Conservation (phyloP, 495 filamentous ascomycete genomes). For the Pyrenula massariospora region DNA sequence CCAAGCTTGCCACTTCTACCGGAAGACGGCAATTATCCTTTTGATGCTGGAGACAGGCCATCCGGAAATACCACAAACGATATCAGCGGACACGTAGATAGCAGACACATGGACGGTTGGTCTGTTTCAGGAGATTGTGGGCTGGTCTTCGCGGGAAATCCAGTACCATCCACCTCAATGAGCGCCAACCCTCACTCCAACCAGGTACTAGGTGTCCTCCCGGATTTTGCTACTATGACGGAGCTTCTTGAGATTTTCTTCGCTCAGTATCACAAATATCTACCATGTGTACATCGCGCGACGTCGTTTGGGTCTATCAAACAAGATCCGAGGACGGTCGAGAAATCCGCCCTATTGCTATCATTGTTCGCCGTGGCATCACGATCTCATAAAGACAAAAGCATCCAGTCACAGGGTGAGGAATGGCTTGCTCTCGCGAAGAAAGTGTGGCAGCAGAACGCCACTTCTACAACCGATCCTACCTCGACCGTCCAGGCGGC, state of each 20-base stretch:
- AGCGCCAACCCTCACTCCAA: neutral
- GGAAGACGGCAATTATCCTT: too few species aligned
- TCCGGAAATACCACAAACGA: neutral
- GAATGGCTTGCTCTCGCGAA: neutral
- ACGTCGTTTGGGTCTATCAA: neutral
- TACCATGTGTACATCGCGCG: neutral
- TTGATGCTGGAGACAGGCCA: neutral
- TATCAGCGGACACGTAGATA: neutral
- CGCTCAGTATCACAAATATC: neutral
- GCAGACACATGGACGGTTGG: neutral
- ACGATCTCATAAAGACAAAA: neutral
- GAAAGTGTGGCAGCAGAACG: neutral
- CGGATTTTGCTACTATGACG: neutral
- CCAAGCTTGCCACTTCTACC: neutral
- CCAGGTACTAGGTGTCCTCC: neutral
- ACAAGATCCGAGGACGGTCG: neutral
- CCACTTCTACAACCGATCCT: neutral
- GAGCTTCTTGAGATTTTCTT: neutral
- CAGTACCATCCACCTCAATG: neutral
- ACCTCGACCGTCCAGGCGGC: neutral
- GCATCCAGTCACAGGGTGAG: neutral
- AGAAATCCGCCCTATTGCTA: neutral
- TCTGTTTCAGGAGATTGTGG: neutral
- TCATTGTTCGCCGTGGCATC: neutral
- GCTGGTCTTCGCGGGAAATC: neutral